phyloP scores from a whole-genome alignment of 768 basidiomycete species.

The Suillus clintonianus region DNA sequence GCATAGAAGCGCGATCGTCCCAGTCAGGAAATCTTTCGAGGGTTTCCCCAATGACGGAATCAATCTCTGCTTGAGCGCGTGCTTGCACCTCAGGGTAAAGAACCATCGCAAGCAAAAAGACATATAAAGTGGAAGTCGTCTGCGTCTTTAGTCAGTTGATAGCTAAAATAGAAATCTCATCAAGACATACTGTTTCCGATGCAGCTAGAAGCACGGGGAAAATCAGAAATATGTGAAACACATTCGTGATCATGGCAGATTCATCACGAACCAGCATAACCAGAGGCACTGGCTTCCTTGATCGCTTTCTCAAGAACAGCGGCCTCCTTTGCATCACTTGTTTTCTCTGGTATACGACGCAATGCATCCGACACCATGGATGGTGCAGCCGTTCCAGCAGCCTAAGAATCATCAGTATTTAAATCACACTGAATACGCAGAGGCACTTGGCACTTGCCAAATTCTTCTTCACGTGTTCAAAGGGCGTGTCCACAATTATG shows the following conservation, averaged over 20 bases:
- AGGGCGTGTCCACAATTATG: slow-evolving; percentile 20
- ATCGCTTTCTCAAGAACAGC: slow-evolving; percentile 19
- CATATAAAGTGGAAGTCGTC: slow-evolving; percentile 20
- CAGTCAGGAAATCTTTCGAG: slow-evolving; percentile 20
- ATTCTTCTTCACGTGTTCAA: slow-evolving; percentile 22
- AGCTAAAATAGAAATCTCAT: not conserved
- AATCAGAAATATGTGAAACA: slow-evolving; percentile 7
- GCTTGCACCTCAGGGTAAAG: slow-evolving; percentile 26
- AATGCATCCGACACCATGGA: slow-evolving; percentile 28
- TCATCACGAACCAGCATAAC: slow-evolving; percentile 15
- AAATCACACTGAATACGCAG: not conserved
- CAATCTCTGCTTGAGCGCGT: slow-evolving; percentile 19
- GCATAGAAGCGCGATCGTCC: slow-evolving; percentile 21
- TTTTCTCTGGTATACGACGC: slow-evolving; percentile 10
- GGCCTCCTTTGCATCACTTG: slow-evolving; percentile 8
- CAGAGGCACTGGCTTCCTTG: slow-evolving; percentile 24
- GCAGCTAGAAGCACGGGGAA: slow-evolving; percentile 12
- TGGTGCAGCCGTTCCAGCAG: slow-evolving; percentile 17
- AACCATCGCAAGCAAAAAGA: slow-evolving; percentile 27
- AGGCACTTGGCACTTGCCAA: slow-evolving; percentile 17
- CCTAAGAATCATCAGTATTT: slow-evolving; percentile 6
- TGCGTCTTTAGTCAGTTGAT: not conserved
- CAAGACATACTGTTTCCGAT: slow-evolving; percentile 22
- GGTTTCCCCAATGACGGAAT: slow-evolving; percentile 16
- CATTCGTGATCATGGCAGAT: slow-evolving; percentile 4